Conservation (phyloP, 2,329 filamentous ascomycete genomes). For the Xylaria hypoxylon region DNA sequence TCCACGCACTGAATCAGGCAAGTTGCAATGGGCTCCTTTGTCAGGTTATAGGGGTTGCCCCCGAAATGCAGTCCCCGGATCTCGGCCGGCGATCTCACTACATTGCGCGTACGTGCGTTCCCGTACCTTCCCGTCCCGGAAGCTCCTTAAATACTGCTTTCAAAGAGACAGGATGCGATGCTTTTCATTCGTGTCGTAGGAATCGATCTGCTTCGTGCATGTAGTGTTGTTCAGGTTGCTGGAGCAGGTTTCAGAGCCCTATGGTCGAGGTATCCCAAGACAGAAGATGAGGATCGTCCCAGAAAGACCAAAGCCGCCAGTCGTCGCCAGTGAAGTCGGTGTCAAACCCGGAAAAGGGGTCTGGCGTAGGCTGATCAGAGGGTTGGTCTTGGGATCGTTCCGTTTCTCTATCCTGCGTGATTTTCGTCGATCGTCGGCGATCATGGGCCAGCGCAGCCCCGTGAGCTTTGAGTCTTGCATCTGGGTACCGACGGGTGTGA, state of each 20-base stretch:
- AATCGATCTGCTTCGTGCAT: neutral
- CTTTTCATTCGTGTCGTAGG: constrained; percentile 3
- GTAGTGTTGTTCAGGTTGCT: neutral
- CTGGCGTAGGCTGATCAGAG: constrained; percentile 9
- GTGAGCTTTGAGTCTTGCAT: neutral
- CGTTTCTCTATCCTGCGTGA: neutral
- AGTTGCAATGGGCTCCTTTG: constrained; percentile 6
- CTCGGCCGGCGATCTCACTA: constrained; percentile 15
- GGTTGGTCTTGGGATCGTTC: constrained; percentile 15
- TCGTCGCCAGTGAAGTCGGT: constrained; percentile 29
- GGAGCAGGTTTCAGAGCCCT: constrained; percentile 21
- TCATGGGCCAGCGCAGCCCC: neutral
- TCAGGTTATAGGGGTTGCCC: neutral
- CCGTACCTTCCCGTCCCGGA: constrained; percentile 20
- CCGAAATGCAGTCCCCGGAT: neutral
- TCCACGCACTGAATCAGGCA: constrained; percentile 5
- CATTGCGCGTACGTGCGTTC: constrained; percentile 2
- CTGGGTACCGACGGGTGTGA: neutral
- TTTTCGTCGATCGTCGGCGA: constrained; percentile 8
- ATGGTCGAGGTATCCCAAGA: constrained; percentile 37
- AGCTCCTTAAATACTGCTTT: neutral
- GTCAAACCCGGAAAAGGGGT: constrained; percentile 27
- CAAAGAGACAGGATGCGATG: neutral
- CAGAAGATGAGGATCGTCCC: constrained; percentile 38
- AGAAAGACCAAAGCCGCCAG: constrained; percentile 39